phyloP scores from a whole-genome alignment of 805 yeast genomes.

The Candida maltosa region DNA sequence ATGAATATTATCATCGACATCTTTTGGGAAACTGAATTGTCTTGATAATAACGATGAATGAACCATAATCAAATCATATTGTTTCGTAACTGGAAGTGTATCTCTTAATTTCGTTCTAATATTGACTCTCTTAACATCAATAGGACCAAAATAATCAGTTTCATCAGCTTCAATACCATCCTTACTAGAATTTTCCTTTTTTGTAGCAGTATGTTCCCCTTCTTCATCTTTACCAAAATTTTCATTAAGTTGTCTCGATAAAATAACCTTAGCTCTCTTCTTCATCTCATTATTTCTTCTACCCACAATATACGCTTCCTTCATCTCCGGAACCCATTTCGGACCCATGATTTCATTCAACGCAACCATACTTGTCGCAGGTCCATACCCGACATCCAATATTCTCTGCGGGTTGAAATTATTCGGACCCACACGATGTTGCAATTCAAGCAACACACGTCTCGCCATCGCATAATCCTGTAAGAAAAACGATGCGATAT shows the following conservation, averaged over 20 bases:
- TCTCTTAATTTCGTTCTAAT: conserved; percentile 55
- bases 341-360: conserved; percentile 74
- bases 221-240: conserved; percentile 14
- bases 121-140: conserved; percentile 54
- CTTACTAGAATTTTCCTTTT: conserved; percentile 14
- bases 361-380: conserved; percentile 88
- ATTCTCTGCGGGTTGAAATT: conserved; percentile 63
- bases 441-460: conserved; percentile 66
- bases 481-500: conserved; percentile 73
- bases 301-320: conserved; percentile 74
- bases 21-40: conserved; percentile 60
- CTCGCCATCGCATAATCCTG: conserved; percentile 74
- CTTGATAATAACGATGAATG: conserved; percentile 71
- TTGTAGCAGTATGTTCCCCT: conserved; percentile 9
- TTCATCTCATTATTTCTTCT: conserved; percentile 59
- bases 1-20: conserved; percentile 67
- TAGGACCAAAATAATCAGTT: conserved; percentile 35
- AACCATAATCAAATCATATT: conserved; percentile 80
- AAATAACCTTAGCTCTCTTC: conserved; percentile 70
- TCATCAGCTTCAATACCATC: conserved; percentile 5
- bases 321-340: conserved; percentile 55
- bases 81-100: conserved; percentile 46
- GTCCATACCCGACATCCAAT: conserved; percentile 84
- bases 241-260: conserved; percentile 66
- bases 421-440: conserved; percentile 45